Evolutionary conservation across 495 filamentous ascomycete genomes (phyloP), one percentile per base, ranked within the genome.

Genomic region (Achaetomiella virescens): DNA sequence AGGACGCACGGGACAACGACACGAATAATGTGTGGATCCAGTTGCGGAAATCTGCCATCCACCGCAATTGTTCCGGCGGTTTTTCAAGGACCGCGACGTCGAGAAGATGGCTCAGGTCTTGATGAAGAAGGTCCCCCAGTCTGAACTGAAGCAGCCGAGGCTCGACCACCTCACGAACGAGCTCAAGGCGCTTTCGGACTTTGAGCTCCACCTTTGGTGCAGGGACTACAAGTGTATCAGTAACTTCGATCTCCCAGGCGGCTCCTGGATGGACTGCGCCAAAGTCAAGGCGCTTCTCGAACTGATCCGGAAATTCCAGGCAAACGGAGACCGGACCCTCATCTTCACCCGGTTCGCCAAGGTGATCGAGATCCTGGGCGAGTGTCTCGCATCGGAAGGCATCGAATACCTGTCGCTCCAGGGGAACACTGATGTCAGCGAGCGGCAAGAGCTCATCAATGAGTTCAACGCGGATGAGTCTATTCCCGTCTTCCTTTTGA

Each of bases 271-370:
- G 81, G 83, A 95, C 56, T 86, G 85, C n/a, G 92, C 91, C 18
- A 98, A 98, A 66, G 83, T 97, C 31, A 77, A 84, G 51, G 83
- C 86, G 37, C 78, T 98, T 17, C 77, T 84, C 38, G 79, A 84
- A 55, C 79, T 98, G 24, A 76, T 97, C 0, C 72, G 74, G 11
- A 68, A 77, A 7, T 95, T 88, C 72, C 86, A 84, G 62, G 75
- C 79, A 53, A 92, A 90, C 33, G 93, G 93, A 0, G 92, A 97
- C 62, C 83, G 91, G 1, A 82, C 86, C 0, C 78, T 98, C 2
- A 78, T 98, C 17, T 98, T 98, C 74, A 92, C 86, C 8, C 88
- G 96, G 56, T 98, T 97, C 68, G 87, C 90, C 38, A 84, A 89
- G 66, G 88, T 96, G 25, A 84, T 97, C 69, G 86, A 97, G 67